These are phyloP conservation scores for Orbilia javanica DNA, from an alignment of 2,329 filamentous ascomycete genomes.

Conservation along the genomic window DNA sequence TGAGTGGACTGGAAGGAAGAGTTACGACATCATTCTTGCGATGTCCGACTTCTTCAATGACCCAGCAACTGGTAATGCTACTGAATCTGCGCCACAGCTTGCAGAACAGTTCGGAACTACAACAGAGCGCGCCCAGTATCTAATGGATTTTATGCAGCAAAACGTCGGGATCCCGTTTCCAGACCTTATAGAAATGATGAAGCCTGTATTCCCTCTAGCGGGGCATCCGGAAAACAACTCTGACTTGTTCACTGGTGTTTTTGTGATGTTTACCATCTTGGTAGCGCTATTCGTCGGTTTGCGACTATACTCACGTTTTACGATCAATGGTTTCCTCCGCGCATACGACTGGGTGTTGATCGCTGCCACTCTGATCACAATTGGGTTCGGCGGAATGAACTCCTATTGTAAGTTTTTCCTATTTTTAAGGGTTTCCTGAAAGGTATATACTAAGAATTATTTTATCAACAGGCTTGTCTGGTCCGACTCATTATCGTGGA, in stretches of 20 bases:
- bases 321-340: slow-evolving; percentile 28
- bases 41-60: slow-evolving; percentile 27
- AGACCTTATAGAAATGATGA: slow-evolving; percentile 29
- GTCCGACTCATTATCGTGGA: slow-evolving; percentile 31
- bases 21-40: slow-evolving; percentile 20
- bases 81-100: slow-evolving; percentile 24
- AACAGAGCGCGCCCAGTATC: slow-evolving; percentile 24
- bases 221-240: slow-evolving; percentile 33
- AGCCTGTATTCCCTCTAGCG: slow-evolving; percentile 18
- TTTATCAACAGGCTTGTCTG: slow-evolving; percentile 29
- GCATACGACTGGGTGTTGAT: slow-evolving; percentile 25
- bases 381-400: slow-evolving; percentile 35
- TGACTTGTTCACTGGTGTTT: slow-evolving; percentile 15
- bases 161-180: slow-evolving; percentile 11
- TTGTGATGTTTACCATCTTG: slow-evolving; percentile 58
- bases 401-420: slow-evolving; percentile 12
- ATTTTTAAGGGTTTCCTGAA: not conserved
- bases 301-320: slow-evolving; percentile 31
- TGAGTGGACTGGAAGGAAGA: slow-evolving; percentile 16
- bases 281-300: slow-evolving; percentile 18
- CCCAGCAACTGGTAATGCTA: slow-evolving; percentile 11
- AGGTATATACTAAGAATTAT: too few species aligned
- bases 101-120: slow-evolving; percentile 27
- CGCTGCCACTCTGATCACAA: slow-evolving; percentile 15
- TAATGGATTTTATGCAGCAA: slow-evolving; percentile 23